These are phyloP conservation scores for Colletotrichum noveboracense DNA, from an alignment of 2,329 filamentous ascomycete species.

Conservation along the genomic window DNA sequence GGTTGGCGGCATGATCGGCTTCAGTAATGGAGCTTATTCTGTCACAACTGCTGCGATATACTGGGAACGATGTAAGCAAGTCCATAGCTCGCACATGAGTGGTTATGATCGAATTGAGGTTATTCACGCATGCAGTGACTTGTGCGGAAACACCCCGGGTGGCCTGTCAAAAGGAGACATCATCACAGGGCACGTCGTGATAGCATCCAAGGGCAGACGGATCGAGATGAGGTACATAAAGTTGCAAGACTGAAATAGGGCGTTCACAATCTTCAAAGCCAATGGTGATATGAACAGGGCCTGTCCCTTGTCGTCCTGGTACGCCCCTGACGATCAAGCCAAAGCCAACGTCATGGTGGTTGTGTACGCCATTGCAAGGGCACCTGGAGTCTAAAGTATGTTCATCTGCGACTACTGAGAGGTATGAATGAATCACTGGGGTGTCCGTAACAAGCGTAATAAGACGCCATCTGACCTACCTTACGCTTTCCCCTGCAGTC, in stretches of 20 bases:
- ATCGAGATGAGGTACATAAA: not conserved
- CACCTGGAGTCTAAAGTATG: not conserved
- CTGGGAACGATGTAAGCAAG: not conserved
- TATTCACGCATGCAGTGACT: not conserved
- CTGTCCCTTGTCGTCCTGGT: not conserved
- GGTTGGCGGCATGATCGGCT: not conserved
- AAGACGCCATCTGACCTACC: not conserved
- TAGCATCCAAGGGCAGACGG: not conserved
- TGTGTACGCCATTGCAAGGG: not conserved
- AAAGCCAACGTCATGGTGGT: not conserved
- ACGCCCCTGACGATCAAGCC: not conserved
- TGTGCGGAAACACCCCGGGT: not conserved
- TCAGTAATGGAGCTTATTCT: not conserved
- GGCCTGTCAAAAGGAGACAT: not conserved
- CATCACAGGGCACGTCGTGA: not conserved
- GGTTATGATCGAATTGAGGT: not conserved
- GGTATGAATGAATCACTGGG: not conserved
- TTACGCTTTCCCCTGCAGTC: not conserved
- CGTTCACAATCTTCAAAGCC: not conserved
- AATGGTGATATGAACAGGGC: not conserved
- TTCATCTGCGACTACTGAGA: not conserved
- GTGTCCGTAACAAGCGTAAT: not conserved
- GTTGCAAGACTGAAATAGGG: not conserved
- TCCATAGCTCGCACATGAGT: not conserved
- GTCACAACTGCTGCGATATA: not conserved